Base-by-base conservation (phyloP, 108 stramenopile species). In the Fragilaria crotonensis region DNA sequence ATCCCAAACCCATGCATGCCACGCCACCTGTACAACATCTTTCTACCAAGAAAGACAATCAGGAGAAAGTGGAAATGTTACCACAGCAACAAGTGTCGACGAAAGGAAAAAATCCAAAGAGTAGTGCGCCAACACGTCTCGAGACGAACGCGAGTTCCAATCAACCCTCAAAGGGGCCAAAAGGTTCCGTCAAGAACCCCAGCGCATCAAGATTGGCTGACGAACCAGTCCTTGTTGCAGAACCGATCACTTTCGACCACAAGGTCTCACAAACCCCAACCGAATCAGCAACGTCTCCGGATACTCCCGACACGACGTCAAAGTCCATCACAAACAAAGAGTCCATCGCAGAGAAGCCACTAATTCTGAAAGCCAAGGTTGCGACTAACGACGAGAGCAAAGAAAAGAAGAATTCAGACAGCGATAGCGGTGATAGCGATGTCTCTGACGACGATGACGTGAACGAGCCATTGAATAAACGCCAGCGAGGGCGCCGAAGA, bases 401-500 rank as follows among this genome's bases (percentile, higher is more conserved):
- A 23, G 19, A 36, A 29, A 62, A 54, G 65, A 66, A 56, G 7
- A 33, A 21, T 9, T 36, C 5, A 27, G 33, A 25, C 9, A 54
- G 47, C 44, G 67, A 64, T 33, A 30, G 32, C 45, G 48, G 25
- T 46, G 46, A 63, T 25, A 50, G 33, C 52, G 41, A 56, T 23
- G 45, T 57, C 28, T 30, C 52, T 30, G 49, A 28, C 22, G 31
- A 27, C 56, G 68, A 54, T 25, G 52, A n/a, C 41, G 53, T 45
- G 3, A 46, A 30, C 23, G 61, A 69, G 31, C 26, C 23, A 52
- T 32, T 48, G 33, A 46, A 5, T 19, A 58, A 46, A 30, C 62
- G 76, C 30, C 67, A 73, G 46, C 60, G 71, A 52, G 73, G 77
- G 17, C 49, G 59, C 47, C 67, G 77, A 14, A 52, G 77, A 25